Percentiles rank a stretch among this genome's conserved stretches.
Conservation (phyloP, 2,329 filamentous ascomycete genomes). For the Pyricularia pennisetigena region DNA sequence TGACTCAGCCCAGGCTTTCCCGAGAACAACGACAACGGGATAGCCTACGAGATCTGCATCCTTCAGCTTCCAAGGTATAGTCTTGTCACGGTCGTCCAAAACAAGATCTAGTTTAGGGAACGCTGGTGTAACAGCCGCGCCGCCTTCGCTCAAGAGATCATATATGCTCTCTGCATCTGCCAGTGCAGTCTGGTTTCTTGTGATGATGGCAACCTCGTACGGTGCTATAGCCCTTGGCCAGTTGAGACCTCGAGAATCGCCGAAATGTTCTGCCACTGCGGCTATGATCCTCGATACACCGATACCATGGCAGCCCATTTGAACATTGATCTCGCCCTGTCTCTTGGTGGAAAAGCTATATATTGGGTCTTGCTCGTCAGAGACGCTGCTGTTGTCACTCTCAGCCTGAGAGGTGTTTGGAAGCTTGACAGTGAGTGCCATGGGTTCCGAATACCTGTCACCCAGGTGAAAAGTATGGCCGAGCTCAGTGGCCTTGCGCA, state of each 20-base stretch:
- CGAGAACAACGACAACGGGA: constrained; percentile 72
- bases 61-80: constrained; percentile 74
- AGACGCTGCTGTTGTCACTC: constrained; percentile 4
- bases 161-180: constrained; percentile 36
- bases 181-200: constrained; percentile 21
- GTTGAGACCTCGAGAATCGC: constrained; percentile 65
- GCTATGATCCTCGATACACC: constrained; percentile 86
- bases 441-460: constrained; percentile 71
- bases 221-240: constrained; percentile 87
- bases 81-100: constrained; percentile 61
- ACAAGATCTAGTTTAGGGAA: constrained; percentile 47
- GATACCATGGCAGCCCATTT: constrained; percentile 97
- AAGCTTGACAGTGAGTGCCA: constrained; percentile 52
- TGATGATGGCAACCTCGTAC: constrained; percentile 64
- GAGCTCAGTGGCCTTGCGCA: constrained; percentile 73
- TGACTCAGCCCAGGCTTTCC: constrained; percentile 53
- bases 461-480: constrained; percentile 94
- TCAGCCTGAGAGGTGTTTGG: constrained; percentile 17
- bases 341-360: not conserved
- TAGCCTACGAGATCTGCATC: constrained; percentile 89
- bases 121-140: constrained; percentile 8
- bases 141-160: constrained; percentile 38
- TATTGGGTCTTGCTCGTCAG: not conserved
- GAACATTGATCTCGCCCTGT: constrained; percentile 23
- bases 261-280: constrained; percentile 68